Conservation (phyloP, 2,329 filamentous ascomycete species). For the Colletotrichum tropicicola region DNA sequence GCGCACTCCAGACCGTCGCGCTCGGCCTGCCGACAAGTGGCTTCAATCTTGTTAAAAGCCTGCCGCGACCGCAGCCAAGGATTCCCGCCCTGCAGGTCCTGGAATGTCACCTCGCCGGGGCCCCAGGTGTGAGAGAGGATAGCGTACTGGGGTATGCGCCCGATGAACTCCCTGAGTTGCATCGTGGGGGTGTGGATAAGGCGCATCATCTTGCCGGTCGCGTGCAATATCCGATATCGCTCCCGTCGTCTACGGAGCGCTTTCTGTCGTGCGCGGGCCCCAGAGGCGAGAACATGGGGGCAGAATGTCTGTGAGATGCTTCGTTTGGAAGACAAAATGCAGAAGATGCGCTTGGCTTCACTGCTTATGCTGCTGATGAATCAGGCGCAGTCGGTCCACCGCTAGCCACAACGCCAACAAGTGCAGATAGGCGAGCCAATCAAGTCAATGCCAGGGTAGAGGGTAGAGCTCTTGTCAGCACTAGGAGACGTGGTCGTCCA, state of each 20-base stretch:
- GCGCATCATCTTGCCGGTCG: not conserved
- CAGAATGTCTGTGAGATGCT: too few species aligned
- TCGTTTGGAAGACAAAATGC: too few species aligned
- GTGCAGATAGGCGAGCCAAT: not conserved
- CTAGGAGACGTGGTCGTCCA: too few species aligned
- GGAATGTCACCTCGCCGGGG: not conserved
- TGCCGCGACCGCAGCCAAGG: not conserved
- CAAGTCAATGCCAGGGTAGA: not conserved
- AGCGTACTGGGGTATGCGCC: not conserved
- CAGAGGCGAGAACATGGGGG: too few species aligned
- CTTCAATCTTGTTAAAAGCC: not conserved
- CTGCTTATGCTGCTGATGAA: not conserved
- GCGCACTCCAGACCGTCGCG: slow-evolving; percentile 35
- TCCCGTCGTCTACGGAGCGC: too few species aligned
- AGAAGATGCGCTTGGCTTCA: too few species aligned
- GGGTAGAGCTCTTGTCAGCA: not conserved
- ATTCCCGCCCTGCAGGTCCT: not conserved
- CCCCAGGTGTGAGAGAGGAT: slow-evolving; percentile 5
- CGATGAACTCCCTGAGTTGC: slow-evolving; percentile 14
- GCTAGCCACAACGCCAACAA: too few species aligned
- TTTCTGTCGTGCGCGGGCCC: too few species aligned
- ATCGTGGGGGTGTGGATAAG: slow-evolving; percentile 8
- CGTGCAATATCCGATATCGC: not conserved
- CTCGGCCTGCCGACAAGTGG: not conserved
- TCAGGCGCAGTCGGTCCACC: too few species aligned